Base-by-base conservation (phyloP, 2,329 filamentous ascomycete species). In the Aspergillus nomiae region DNA sequence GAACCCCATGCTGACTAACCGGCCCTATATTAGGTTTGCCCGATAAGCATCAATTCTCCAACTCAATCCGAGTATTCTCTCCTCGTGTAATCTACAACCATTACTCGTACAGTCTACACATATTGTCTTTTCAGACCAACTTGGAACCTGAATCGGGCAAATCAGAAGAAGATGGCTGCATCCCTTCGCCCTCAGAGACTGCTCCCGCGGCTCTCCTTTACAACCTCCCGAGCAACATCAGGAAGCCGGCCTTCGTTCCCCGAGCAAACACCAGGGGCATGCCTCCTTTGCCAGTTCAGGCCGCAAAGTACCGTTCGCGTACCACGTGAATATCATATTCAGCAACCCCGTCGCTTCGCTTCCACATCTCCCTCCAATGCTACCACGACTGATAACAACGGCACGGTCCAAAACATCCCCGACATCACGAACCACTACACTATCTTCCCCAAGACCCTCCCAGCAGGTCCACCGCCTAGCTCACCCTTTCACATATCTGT, bases 361-460 rank as follows among this genome's bases (percentile, higher is more conserved):
- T 72, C 72, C 7, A 69, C 69, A 7, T 60, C 63, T 38, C 16
- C 60, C 32, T 32, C 61, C 14, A 41, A 59, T 19, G n/a, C n/a
- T 28, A 54, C 61, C 10, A 48, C 66, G 38, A 2, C 64, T 24
- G 45, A 28, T 51, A 34, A 21, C 12, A 53, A 50, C 46, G 55
- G 16, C 45, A 41, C 36, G 32, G 56, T 70, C n/a, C 53, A 63
- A 30, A 65, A 63, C 41, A 67, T 72, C 34, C 77, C 77, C 2
- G 74, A 80, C 59, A 74, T 77, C 56, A 77, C 76, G 45, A 92
- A 89, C 60, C 87, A 94, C 84, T 98, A 97, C 85, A 87, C 89
- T 61, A 87, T 98, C 80, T 99, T 99, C 83, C 93, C 94, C 1
- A 76, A 85, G 36, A 91, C 93, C 3, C 85, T 97, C 4, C 87